Conservation (phyloP, 495 filamentous ascomycete species). For the Tirmania nivea region DNA sequence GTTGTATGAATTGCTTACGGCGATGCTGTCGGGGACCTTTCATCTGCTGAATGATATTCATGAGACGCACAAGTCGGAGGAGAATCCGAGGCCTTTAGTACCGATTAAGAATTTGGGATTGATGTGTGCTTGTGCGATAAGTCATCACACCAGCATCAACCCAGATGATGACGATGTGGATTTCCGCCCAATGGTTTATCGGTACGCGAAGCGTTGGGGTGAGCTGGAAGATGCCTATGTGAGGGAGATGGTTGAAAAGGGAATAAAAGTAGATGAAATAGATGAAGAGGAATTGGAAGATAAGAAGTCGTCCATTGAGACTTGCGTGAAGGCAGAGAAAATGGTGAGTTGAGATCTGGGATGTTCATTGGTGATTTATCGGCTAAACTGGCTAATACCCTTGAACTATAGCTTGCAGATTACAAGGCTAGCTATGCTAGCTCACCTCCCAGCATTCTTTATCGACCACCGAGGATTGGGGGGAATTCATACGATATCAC, state of each 20-base stretch:
- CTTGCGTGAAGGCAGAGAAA: too few species aligned
- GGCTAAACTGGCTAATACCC: too few species aligned
- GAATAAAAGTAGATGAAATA: neutral
- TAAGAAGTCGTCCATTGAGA: neutral
- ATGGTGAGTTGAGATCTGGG: too few species aligned
- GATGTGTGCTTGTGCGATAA: slow-evolving; percentile 2
- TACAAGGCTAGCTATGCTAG: too few species aligned
- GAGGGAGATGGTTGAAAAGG: neutral
- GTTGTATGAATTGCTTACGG: neutral
- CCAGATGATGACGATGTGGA: neutral
- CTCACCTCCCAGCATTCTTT: too few species aligned
- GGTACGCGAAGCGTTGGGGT: too few species aligned
- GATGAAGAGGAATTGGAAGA: neutral
- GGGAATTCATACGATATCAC: too few species aligned
- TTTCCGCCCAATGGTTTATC: too few species aligned
- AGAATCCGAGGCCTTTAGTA: neutral
- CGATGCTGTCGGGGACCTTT: slow-evolving; percentile 3
- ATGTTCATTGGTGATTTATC: too few species aligned
- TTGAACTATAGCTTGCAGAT: too few species aligned
- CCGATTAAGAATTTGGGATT: slow-evolving; percentile 8
- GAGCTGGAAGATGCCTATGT: too few species aligned
- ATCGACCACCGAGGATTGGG: too few species aligned
- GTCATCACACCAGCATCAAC: neutral
- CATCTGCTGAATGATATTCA: neutral
- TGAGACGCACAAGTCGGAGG: neutral